A percentile compares a stretch with the other conserved stretches of the same genome.
These are phyloP conservation scores for Salinomyces thailandicus DNA, from an alignment of 2,329 filamentous ascomycete species.

Conservation along the genomic window DNA sequence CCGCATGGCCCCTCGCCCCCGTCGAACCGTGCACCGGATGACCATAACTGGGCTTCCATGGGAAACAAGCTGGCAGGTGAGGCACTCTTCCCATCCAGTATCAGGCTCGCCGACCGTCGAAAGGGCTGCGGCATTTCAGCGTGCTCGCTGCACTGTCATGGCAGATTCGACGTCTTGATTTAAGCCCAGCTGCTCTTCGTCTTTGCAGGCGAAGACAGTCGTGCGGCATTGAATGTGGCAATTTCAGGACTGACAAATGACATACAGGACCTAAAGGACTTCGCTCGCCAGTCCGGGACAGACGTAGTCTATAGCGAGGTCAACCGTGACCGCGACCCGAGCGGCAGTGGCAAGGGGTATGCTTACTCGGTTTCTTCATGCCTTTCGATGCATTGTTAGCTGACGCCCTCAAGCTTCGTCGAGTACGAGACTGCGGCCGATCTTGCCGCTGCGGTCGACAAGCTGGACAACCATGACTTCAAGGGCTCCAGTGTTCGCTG, in stretches of 20 bases:
- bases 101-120: too few species aligned
- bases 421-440: constrained; percentile 93
- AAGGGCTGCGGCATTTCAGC: too few species aligned
- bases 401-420: constrained; percentile 60
- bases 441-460: constrained; percentile 82
- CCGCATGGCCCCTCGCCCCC: constrained; percentile 65
- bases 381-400: not conserved
- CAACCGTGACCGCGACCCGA: constrained; percentile 74
- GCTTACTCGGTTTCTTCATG: constrained; percentile 33
- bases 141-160: too few species aligned
- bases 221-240: too few species aligned
- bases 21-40: constrained; percentile 93
- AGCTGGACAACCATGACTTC: constrained; percentile 86
- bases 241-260: too few species aligned
- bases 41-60: constrained; percentile 90
- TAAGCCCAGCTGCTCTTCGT: too few species aligned
- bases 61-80: constrained; percentile 99
- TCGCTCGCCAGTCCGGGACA: constrained; percentile 89
- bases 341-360: constrained; percentile 57
- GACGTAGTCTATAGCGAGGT: constrained; percentile 98
- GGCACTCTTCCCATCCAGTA: too few species aligned
- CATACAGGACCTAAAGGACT: constrained; percentile 97
- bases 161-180: too few species aligned
- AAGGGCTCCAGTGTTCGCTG: constrained; percentile 82
- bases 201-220: too few species aligned